Base-by-base conservation (phyloP, 2,329 filamentous ascomycete genomes). In the Colletotrichum somersetense region DNA sequence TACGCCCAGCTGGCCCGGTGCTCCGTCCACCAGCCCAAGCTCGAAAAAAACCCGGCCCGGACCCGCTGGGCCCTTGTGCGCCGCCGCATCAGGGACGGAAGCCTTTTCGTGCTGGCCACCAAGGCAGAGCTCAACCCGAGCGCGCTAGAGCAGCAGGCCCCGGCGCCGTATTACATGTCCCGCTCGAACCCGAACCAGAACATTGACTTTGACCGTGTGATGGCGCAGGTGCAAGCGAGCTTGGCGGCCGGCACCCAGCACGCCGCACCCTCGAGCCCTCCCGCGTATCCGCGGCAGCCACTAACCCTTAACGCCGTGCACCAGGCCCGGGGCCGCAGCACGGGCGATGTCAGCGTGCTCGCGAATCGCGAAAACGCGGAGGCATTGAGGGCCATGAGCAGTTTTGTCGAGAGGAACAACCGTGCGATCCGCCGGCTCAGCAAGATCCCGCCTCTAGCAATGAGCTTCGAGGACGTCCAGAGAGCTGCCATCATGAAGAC, bases 41-140 rank as follows among this genome's bases (percentile, higher is more conserved):
- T 89, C 7, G 87, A 89, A 75, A 81, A 80, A 26, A 88, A 87
- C 74, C 87, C 87, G 0, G 87, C 87, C 0, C 80, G 87, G 3
- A 84, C 86, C 0, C 79, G 87, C 5, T 89, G 87, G 86, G 82
- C 84, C 33, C 82, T 88, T 1, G 80, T 89, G 10, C 81, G 83
- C 0, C 81, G 83, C 44, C 84, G 83, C 61, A 81, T 89, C 26
- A 79, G 81, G 4, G 86, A 89, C 62, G 86, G 86, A 0, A 86
- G 83, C 0, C 84, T 89, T 73, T 89, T 89, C 75, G 79, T 88
- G 0, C 79, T 88, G 26, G 80, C 86, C 0, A 81, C 82, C 57
- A 79, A 79, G 5, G 78, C 81, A 6, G 76, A 79, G 46, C 76
- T 83, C n/a, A 77, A 76, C 8, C 74, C 76, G 1, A 72, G 77